Evolutionary conservation across 2,329 filamentous ascomycete species (phyloP).

Genomic region (Plenodomus biglobosus): DNA sequence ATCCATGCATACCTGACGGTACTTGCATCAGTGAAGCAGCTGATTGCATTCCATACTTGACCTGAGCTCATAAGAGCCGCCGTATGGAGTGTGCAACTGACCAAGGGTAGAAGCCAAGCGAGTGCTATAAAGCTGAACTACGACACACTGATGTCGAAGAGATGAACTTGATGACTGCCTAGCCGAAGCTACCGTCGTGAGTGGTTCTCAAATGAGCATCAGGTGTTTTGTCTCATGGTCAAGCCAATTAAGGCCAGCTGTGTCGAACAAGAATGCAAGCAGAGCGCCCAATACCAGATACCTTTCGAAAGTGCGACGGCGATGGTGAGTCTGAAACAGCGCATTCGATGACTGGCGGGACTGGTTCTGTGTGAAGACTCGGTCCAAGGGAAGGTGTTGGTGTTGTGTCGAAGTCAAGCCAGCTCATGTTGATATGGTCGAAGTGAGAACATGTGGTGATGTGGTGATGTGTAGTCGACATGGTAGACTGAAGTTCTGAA

Average conservation of each 20-base stretch:
- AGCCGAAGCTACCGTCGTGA: not conserved
- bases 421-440: not conserved
- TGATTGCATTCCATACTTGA: not conserved
- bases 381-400: not conserved
- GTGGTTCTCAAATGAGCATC: not conserved
- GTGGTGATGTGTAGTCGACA: not conserved
- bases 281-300: too few relatives aligned
- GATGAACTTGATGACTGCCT: not conserved
- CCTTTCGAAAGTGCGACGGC: not conserved
- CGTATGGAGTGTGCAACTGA: slow-evolving; percentile 1
- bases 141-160: not conserved
- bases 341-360: not conserved
- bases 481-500: not conserved
- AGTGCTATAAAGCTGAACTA: not conserved
- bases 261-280: not conserved
- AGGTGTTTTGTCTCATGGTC: not conserved
- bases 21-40: not conserved
- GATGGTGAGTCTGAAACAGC: slow-evolving; percentile 1
- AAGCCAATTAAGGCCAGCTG: not conserved
- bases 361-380: not conserved
- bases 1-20: not conserved
- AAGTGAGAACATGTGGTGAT: not conserved
- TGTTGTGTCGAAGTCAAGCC: not conserved
- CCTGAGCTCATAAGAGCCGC: not conserved
- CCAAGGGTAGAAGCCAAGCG: not conserved